These are phyloP conservation scores for Saitoella complicata DNA, from an alignment of 805 yeast species.

Conservation along the genomic window DNA sequence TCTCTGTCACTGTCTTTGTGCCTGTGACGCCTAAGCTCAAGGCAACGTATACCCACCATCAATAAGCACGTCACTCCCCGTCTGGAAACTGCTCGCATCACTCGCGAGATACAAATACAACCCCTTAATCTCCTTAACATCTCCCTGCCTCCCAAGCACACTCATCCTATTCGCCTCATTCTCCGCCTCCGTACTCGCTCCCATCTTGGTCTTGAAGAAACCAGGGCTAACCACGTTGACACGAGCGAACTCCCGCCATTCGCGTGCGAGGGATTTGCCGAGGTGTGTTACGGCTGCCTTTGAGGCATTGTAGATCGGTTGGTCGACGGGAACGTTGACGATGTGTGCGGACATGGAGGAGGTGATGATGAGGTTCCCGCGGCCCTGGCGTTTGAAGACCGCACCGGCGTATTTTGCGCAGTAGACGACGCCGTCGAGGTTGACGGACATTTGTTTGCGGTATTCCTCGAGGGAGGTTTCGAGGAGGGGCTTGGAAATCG, in stretches of 20 bases:
- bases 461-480: constrained; percentile 34
- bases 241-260: constrained; percentile 70
- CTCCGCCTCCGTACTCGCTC: constrained; percentile 6
- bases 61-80: constrained; percentile 50
- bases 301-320: constrained; percentile 64
- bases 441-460: constrained; percentile 56
- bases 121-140: constrained; percentile 36
- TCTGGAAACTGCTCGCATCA: constrained; percentile 41
- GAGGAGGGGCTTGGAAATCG: neutral
- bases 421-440: constrained; percentile 62
- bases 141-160: too few species aligned
- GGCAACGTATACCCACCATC: constrained; percentile 38
- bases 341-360: constrained; percentile 81
- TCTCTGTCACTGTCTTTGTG: too few species aligned
- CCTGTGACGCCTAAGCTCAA: too few species aligned
- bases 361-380: constrained; percentile 50
- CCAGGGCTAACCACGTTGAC: constrained; percentile 71
- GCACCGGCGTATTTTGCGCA: constrained; percentile 63
- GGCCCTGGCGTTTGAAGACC: constrained; percentile 43
- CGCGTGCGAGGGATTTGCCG: constrained; percentile 61
- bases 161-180: too few species aligned
- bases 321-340: constrained; percentile 69
- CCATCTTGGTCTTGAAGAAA: constrained; percentile 50
- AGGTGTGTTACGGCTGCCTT: constrained; percentile 69
- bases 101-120: constrained; percentile 46